phyloP scores from a whole-genome alignment of 805 yeast species.

The Candida qinlingensis region DNA sequence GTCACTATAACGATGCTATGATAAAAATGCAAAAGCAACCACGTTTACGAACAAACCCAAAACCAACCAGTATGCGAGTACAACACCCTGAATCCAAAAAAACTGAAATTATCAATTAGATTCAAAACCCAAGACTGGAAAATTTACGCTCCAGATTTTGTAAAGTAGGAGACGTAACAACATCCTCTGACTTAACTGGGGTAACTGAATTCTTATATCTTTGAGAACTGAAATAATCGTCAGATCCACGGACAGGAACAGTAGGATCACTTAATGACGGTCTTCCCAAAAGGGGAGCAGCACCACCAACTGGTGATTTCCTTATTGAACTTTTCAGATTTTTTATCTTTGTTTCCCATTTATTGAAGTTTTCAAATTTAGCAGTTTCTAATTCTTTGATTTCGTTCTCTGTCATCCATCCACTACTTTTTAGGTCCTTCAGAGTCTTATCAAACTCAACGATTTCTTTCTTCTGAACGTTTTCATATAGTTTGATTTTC shows the following conservation, averaged over 20 bases:
- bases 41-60: too few species aligned
- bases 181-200: not conserved
- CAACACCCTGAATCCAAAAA: not conserved
- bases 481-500: slow-evolving; percentile 14
- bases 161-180: slow-evolving; percentile 6
- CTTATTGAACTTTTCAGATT: slow-evolving; percentile 5
- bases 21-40: too few species aligned
- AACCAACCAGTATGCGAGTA: too few species aligned
- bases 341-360: slow-evolving; percentile 22
- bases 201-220: not conserved
- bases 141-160: slow-evolving; percentile 11
- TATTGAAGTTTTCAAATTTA: slow-evolving; percentile 17
- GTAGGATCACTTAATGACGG: not conserved
- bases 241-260: not conserved
- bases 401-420: slow-evolving; percentile 23
- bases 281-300: not conserved
- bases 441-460: slow-evolving; percentile 16
- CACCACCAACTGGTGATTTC: not conserved
- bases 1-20: too few species aligned
- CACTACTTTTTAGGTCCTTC: slow-evolving; percentile 16
- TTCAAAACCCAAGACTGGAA: slow-evolving; percentile 1
- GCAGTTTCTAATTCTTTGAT: slow-evolving; percentile 14
- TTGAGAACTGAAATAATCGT: not conserved
- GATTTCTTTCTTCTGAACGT: slow-evolving; percentile 17
- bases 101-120: not conserved